A percentile compares a stretch with the other conserved stretches of the same genome.
These are phyloP conservation scores for Nasturtium officinale DNA, from an alignment of 345 rosid species.

Conservation along the genomic window DNA sequence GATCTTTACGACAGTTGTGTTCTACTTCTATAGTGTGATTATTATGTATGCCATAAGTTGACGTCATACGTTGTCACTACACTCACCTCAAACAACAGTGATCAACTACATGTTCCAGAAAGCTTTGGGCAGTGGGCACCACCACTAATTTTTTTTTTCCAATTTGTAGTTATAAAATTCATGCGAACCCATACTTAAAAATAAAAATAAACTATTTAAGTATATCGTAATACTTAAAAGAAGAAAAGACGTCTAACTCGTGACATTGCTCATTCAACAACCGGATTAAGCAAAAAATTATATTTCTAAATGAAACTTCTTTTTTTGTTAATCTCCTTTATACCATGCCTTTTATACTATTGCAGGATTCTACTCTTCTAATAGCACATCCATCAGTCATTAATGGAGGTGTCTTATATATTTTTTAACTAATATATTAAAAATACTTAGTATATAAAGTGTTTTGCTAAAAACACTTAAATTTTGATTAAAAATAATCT, in stretches of 20 bases:
- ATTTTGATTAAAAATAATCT: too few relatives aligned
- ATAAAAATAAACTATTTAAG: neutral
- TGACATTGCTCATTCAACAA: constrained; percentile 26
- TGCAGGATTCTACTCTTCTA: neutral
- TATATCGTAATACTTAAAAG: neutral
- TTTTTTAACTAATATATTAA: too few relatives aligned
- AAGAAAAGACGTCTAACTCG: constrained; percentile 20
- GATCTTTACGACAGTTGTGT: neutral
- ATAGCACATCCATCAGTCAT: too few relatives aligned
- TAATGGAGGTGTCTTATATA: too few relatives aligned
- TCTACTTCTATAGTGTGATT: constrained; percentile 9
- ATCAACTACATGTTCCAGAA: constrained; percentile 30
- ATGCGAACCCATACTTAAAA: neutral
- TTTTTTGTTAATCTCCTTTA: neutral
- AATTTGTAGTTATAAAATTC: neutral
- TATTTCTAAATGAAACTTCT: neutral
- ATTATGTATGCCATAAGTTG: constrained; percentile 31
- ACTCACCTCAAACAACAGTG: constrained; percentile 24
- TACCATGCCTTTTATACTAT: constrained; percentile 5
- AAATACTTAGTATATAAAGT: too few relatives aligned
- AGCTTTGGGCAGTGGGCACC: constrained; percentile 17
- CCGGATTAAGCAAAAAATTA: constrained; percentile 13
- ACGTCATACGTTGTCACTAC: constrained; percentile 39
- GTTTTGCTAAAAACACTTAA: too few relatives aligned
- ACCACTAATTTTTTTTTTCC: neutral